Base-by-base conservation (phyloP, 305 asterid genomes). In the Euphrasia arctica region DNA sequence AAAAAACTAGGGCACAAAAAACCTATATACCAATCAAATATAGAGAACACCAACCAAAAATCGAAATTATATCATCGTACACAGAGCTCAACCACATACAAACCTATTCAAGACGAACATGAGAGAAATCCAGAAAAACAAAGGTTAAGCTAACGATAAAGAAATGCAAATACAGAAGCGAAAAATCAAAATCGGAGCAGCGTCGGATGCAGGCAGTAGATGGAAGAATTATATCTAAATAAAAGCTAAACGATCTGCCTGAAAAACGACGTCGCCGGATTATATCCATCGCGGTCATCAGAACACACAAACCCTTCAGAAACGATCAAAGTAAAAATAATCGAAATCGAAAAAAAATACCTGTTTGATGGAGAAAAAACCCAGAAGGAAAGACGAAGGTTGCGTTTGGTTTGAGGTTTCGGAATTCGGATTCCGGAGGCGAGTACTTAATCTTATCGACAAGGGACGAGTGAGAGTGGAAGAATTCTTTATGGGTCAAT, bases 401-500 rank as follows among this genome's bases (percentile, higher is more conserved):
- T 10, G 67, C 4, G 49, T 18, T 31, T 15, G 59, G 41, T 43
- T 47, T 32, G 32, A 62, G 69, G 70, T 72, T 18, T 18, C 22
- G 22, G 22, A 18, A 18, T 54, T 70, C 73, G 63, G 75, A 69
- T 77, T 72, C 32, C 74, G 54, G 63, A 62, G 66, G 74, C 63
- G 66, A 42, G 72, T 64, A 5, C 55, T 13, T 39, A 34, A 60
- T 72, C 74, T 68, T 72, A 64, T 72, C 75, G 60, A 32, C 5
- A 32, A 32, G 36, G 36, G 63, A 69, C 50, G 75, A 69, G 67
- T 65, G 72, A 69, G 67, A 68, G 72, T 32, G 36, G 36, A 32
- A 32, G 36, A 32, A 32, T 5, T 32, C 36, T 32, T 3, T 3
- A 32, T 32, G 36, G 36, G 36, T 32, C 36, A 3, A 32, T 32